Evolutionary conservation across 192 early-diverging fungal species (phyloP).

Genomic region (Backusella australiensis): DNA sequence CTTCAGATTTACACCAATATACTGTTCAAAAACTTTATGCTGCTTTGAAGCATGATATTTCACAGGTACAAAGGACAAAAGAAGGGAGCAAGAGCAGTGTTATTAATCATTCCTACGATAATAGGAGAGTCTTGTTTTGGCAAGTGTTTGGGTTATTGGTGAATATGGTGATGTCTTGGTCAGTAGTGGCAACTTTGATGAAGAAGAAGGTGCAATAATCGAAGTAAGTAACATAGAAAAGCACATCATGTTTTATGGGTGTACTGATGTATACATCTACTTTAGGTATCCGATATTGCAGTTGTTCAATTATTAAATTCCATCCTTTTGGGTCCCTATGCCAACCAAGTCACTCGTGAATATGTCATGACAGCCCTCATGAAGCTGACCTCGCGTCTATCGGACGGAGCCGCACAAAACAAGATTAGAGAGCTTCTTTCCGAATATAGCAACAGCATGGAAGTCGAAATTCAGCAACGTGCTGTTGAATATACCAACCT

Average conservation of each 20-base stretch:
- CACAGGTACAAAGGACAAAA: constrained; percentile 36
- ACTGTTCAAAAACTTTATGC: constrained; percentile 87
- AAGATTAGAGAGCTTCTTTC: constrained; percentile 60
- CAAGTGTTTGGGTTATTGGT: constrained; percentile 91
- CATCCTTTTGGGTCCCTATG: constrained; percentile 79
- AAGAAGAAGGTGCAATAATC: constrained; percentile 63
- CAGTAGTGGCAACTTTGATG: constrained; percentile 53
- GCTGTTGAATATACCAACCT: constrained; percentile 88
- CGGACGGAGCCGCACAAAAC: constrained; percentile 37
- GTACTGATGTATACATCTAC: too few species aligned
- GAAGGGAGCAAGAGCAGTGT: not conserved
- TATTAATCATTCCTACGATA: constrained; percentile 27
- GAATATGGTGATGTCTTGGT: constrained; percentile 95
- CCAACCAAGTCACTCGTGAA: constrained; percentile 74
- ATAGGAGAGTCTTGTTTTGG: constrained; percentile 87
- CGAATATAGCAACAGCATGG: constrained; percentile 65
- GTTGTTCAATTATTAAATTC: constrained; percentile 73
- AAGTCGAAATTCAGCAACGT: constrained; percentile 93
- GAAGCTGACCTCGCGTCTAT: constrained; percentile 87
- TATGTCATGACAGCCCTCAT: constrained; percentile 85
- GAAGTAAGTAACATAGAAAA: constrained; percentile 27
- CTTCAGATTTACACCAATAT: constrained; percentile 81
- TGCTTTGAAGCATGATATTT: constrained; percentile 76
- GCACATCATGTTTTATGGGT: too few species aligned
- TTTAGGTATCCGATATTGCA: constrained; percentile 63